phyloP scores from a whole-genome alignment of 2,329 filamentous ascomycete genomes.

The Biscogniauxia sp. region DNA sequence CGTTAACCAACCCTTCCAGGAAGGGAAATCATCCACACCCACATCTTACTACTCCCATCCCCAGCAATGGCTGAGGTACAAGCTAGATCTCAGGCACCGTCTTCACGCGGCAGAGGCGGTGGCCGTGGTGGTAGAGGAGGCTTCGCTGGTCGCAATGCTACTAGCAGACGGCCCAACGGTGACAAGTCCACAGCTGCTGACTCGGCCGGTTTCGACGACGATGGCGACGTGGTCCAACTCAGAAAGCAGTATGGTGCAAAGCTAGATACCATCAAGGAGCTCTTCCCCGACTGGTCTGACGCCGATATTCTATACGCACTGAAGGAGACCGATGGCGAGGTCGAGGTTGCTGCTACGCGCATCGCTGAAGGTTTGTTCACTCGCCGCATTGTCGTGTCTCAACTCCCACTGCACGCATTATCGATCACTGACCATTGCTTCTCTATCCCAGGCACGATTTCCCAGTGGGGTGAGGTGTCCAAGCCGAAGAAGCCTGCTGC shows the following conservation, averaged over 20 bases:
- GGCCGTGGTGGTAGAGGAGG: conserved; percentile 81
- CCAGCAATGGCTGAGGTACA: conserved; percentile 89
- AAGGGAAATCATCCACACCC: conserved; percentile 27
- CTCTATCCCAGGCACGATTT: conserved; percentile 61
- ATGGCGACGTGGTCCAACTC: conserved; percentile 86
- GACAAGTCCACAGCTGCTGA: conserved; percentile 62
- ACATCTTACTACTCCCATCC: conserved; percentile 36
- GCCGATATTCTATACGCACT: conserved; percentile 91
- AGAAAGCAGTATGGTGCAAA: conserved; percentile 85
- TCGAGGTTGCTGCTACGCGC: conserved; percentile 70
- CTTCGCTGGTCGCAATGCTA: conserved; percentile 62
- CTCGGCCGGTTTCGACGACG: conserved; percentile 65
- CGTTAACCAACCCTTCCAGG: conserved; percentile 28
- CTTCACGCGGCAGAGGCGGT: conserved; percentile 86
- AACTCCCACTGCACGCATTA: conserved; percentile 4
- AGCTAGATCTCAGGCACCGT: conserved; percentile 66
- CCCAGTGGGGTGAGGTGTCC: conserved; percentile 82
- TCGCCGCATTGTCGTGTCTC: conserved; percentile 8
- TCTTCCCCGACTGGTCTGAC: conserved; percentile 94
- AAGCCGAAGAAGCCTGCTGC: conserved; percentile 74
- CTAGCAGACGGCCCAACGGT: conserved; percentile 63
- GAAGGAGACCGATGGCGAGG: conserved; percentile 80
- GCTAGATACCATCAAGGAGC: conserved; percentile 79
- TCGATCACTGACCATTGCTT: conserved; percentile 26
- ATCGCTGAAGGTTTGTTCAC: conserved; percentile 69